These are phyloP conservation scores for Medakamo hakoo DNA, from an alignment of 139 green algal genomes.

Conservation along the genomic window DNA sequence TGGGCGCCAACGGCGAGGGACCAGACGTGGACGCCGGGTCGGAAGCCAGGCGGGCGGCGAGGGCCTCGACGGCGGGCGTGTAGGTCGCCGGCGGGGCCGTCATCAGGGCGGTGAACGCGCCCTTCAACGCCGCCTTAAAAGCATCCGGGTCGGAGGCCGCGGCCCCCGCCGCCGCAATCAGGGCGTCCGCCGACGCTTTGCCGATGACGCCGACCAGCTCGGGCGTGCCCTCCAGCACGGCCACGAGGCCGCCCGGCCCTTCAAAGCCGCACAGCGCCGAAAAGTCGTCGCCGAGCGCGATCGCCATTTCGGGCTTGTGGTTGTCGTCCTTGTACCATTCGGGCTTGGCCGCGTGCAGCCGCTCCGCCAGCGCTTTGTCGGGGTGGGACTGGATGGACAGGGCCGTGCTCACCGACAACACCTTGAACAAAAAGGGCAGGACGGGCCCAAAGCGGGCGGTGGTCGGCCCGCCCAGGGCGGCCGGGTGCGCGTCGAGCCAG, in stretches of 20 bases:
- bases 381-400: conserved; percentile 97
- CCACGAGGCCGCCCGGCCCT: conserved; percentile 28
- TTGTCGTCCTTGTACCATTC: conserved; percentile 91
- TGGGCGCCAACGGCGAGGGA: conserved; percentile 18
- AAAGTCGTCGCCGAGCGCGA: conserved; percentile 73
- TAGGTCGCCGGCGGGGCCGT: conserved; percentile 26
- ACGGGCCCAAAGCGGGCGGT: conserved; percentile 41
- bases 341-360: conserved; percentile 58
- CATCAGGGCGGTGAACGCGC: conserved; percentile 78
- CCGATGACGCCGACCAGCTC: conserved; percentile 34
- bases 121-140: conserved; percentile 23
- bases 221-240: conserved; percentile 22
- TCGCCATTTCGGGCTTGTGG: conserved; percentile 98
- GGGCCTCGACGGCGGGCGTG: conserved; percentile 9
- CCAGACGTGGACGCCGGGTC: conserved; percentile 3
- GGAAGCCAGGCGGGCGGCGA: conserved; percentile 33
- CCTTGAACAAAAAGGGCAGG: conserved; percentile 95
- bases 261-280: conserved; percentile 86
- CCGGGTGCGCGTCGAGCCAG: conserved; percentile 47
- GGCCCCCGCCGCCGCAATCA: not conserved
- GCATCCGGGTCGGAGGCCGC: not conserved
- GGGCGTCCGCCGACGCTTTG: not conserved
- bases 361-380: conserved; percentile 84
- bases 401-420: conserved; percentile 82
- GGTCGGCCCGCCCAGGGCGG: conserved; percentile 46